A percentile compares a stretch with the other conserved stretches of the same genome.
Conservation (phyloP, 108 stramenopile genomes). For the Schizochytrium sp. region DNA sequence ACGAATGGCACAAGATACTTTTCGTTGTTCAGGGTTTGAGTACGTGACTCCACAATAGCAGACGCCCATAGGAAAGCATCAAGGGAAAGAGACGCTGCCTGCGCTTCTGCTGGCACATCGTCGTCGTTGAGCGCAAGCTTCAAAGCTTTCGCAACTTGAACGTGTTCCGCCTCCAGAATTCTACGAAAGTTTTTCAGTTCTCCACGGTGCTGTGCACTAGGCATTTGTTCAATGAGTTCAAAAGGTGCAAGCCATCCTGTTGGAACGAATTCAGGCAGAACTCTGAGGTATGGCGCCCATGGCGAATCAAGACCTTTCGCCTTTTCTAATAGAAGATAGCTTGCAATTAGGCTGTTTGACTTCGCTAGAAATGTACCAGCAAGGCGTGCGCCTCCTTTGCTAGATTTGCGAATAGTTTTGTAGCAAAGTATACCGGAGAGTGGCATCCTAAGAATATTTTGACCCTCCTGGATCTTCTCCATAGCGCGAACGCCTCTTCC, state of each 20-base stretch:
- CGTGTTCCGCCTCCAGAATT: background rate
- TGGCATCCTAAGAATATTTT: slow-evolving; percentile 18
- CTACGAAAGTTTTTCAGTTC: background rate
- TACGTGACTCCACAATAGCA: slow-evolving; percentile 78
- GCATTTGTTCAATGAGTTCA: background rate
- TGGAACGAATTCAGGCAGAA: slow-evolving; percentile 19
- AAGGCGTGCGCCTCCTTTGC: background rate
- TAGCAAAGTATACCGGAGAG: background rate
- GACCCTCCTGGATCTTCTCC: background rate
- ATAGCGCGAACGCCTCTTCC: background rate
- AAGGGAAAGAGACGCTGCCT: background rate
- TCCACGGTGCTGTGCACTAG: too few species aligned
- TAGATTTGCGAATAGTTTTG: background rate
- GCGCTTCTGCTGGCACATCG: background rate
- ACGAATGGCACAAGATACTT: slow-evolving; percentile 84
- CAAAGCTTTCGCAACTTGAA: background rate
- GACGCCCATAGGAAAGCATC: slow-evolving; percentile 56
- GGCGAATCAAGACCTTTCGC: slow-evolving; percentile 4
- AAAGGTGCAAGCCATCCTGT: background rate
- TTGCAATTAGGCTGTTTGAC: background rate
- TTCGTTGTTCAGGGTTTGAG: slow-evolving; percentile 80
- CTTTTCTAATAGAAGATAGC: slow-evolving; percentile 5
- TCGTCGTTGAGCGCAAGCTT: slow-evolving; percentile 17
- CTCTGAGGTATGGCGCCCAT: slow-evolving; percentile 39
- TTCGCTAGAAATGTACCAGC: background rate